Base-by-base conservation (phyloP, 2,329 filamentous ascomycete species). In the Apiospora koreana region DNA sequence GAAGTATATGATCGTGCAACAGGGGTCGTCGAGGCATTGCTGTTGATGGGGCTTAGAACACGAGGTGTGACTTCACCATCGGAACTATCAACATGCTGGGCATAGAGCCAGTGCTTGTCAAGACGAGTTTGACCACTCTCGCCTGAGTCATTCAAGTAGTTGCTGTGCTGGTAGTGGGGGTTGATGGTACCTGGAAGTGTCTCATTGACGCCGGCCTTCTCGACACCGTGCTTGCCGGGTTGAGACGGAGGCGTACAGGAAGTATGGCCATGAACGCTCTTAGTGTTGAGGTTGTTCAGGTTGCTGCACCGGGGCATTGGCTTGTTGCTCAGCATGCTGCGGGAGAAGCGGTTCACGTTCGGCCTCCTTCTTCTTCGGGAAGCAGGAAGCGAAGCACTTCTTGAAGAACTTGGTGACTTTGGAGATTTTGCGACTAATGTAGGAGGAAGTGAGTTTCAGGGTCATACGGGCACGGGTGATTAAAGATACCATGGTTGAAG, bases 401-500 rank as follows among this genome's bases (percentile, higher is more conserved):
- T 66, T 66, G 64, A 66, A 43, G 64, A 28, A 42, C 9, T 66
- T 66, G 64, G 23, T 4, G 38, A 43, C 23, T 66, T 66, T 66
- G 64, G 64, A 66, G 38, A 12, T 5, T 23, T 66, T 25, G 64
- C 25, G 42, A 12, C 18, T 18, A 45, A 66, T n/a, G 41, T n/a
- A 62, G 54, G 21, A 38, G 35, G 18, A 62, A 6, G 38, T 14
- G 41, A 28, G 16, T 45, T 45, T 66, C n/a, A 66, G 64, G 64
- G 64, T 31, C 14, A 43, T 3, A 31, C 64, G 64, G 10, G 42
- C 38, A 25, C 42, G 64, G 42, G 64, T 66, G 38, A 45, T 66
- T 28, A 45, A 14, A 25, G 41, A 66, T 66, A 66, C 64, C 64
- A 66, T 66, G 64, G 64, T 16, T 25, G n/a, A n/a, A 66, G 64